Conservation (phyloP, 2,329 filamentous ascomycete species). For the Xylaria polymorpha region DNA sequence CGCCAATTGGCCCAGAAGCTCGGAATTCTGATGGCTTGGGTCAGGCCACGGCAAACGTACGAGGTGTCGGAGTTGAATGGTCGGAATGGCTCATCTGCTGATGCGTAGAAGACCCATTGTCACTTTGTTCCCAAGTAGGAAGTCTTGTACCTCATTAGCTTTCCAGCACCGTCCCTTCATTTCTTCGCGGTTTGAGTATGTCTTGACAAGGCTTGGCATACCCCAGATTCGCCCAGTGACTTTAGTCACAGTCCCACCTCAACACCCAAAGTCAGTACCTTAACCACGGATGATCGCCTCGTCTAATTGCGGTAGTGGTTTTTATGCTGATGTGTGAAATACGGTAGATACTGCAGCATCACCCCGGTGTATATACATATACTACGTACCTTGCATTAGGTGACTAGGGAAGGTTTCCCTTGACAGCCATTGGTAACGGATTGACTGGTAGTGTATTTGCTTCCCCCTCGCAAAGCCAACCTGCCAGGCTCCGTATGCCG, state of each 20-base stretch:
- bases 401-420: background rate
- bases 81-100: constrained; percentile 13
- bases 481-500: background rate
- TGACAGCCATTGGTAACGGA: background rate
- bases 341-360: constrained; percentile 1
- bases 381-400: background rate
- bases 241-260: constrained; percentile 19
- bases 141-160: constrained; percentile 20
- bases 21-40: background rate
- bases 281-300: constrained; percentile 26
- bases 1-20: background rate
- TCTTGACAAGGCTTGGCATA: constrained; percentile 35
- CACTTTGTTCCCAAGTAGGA: background rate
- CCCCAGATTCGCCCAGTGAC: constrained; percentile 37
- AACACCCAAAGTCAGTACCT: background rate
- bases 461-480: background rate
- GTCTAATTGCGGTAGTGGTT: constrained; percentile 43
- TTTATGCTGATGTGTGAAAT: constrained; percentile 13
- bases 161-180: constrained; percentile 29
- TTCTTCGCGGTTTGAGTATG: constrained; percentile 34
- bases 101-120: constrained; percentile 11
- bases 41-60: constrained; percentile 15
- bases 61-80: constrained; percentile 17
- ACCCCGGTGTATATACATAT: background rate
- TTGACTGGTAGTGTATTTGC: background rate